Evolutionary conservation across 2,329 filamentous ascomycete species (phyloP).

Genomic region (Cytospora paraplurivora): DNA sequence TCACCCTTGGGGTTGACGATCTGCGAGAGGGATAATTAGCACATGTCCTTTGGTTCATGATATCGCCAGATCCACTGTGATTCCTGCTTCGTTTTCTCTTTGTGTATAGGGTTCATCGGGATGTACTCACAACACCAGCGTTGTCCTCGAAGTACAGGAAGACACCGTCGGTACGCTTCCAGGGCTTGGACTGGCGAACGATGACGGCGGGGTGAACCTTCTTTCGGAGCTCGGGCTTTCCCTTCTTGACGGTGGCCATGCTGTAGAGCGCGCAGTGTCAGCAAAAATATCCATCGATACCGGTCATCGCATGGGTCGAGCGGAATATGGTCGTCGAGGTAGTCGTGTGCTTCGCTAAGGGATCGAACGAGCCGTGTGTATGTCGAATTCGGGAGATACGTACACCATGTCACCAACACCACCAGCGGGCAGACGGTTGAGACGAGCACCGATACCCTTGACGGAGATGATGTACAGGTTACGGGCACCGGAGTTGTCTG

Average conservation of each 20-base stretch:
- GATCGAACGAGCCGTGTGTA: neutral
- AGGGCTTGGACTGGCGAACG: constrained; percentile 98
- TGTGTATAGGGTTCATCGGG: constrained; percentile 1
- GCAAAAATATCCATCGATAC: neutral
- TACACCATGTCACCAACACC: constrained; percentile 98
- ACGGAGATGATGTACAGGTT: constrained; percentile 99
- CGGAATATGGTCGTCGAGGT: neutral
- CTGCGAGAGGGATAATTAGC: constrained; percentile 52
- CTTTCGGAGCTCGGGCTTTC: constrained; percentile 99
- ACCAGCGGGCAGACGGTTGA: constrained; percentile 95
- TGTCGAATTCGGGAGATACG: constrained; percentile 19
- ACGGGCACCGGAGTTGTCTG: constrained; percentile 97
- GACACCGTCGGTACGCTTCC: constrained; percentile 97
- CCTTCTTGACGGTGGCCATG: constrained; percentile 99
- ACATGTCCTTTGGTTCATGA: neutral
- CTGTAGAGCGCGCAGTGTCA: constrained; percentile 18
- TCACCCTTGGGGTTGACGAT: constrained; percentile 99
- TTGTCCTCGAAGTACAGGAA: constrained; percentile 99
- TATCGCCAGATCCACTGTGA: neutral
- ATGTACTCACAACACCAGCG: constrained; percentile 85
- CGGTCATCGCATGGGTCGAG: neutral
- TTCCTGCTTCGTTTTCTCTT: neutral
- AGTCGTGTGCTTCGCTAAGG: neutral
- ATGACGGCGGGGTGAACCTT: constrained; percentile 99
- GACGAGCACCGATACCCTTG: constrained; percentile 95